Percentiles rank a stretch among this genome's conserved stretches.
Evolutionary conservation across 306 rosid genomes (phyloP).

Genomic region (Senna tora): DNA sequence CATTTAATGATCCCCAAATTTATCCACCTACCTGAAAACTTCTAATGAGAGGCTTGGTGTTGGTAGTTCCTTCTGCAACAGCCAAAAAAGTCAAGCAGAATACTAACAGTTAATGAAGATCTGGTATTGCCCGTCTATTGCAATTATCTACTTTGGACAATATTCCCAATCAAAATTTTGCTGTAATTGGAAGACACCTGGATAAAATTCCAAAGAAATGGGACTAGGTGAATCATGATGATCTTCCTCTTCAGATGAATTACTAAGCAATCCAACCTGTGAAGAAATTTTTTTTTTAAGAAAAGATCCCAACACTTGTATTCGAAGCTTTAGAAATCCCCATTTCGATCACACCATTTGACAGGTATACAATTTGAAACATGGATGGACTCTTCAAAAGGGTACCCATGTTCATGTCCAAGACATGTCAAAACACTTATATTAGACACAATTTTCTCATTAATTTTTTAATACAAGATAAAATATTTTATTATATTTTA

Average conservation of each 20-base stretch:
- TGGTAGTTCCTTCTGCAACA: slow-evolving; percentile 33
- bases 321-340: not conserved
- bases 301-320: no score
- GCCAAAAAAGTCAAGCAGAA: slow-evolving; percentile 11
- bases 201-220: slow-evolving; percentile 33
- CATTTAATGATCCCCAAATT: not conserved
- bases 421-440: not conserved
- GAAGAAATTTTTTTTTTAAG: not conserved
- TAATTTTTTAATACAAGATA: no score
- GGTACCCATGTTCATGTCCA: not conserved
- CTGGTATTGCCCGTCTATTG: slow-evolving; percentile 23
- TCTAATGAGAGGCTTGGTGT: slow-evolving; percentile 4
- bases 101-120: slow-evolving; percentile 8
- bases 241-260: slow-evolving; percentile 31
- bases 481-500: no score
- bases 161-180: slow-evolving; percentile 7
- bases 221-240: slow-evolving; percentile 14
- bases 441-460: not conserved
- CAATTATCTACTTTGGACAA: slow-evolving; percentile 13
- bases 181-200: slow-evolving; percentile 21
- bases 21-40: slow-evolving; percentile 38
- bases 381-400: not conserved
- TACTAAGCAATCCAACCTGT: slow-evolving; percentile 25
- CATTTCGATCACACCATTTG: slow-evolving; percentile 6
- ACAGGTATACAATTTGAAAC: not conserved